A percentile compares a stretch with the other conserved stretches of the same genome.
phyloP scores from a whole-genome alignment of 306 rosid genomes.

The Albizia julibrissin region DNA sequence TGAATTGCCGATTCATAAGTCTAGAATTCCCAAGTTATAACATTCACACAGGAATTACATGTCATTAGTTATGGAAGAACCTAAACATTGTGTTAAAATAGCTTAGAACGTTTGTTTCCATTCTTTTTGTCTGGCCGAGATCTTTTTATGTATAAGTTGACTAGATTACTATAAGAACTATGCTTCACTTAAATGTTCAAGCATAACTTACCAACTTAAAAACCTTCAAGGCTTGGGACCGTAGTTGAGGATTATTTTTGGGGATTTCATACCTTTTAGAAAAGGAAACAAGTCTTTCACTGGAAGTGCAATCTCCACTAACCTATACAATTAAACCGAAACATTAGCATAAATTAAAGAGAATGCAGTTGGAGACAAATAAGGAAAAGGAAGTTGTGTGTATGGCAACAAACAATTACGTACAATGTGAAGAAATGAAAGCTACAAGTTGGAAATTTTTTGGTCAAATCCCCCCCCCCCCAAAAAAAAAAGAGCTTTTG shows the following conservation, averaged over 20 bases:
- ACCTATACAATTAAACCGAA: neutral
- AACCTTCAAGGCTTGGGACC: neutral
- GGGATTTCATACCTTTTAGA: neutral
- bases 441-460: neutral
- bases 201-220: neutral
- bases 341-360: neutral
- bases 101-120: neutral
- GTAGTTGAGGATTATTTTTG: neutral
- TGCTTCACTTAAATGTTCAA: neutral
- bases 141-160: no score
- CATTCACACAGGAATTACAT: no score
- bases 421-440: neutral
- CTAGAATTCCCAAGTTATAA: neutral
- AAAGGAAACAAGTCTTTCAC: neutral
- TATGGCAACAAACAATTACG: no score
- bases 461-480: neutral
- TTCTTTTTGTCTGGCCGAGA: no score
- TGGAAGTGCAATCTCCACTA: neutral
- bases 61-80: neutral
- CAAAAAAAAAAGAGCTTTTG: neutral
- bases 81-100: neutral
- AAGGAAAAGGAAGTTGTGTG: neutral
- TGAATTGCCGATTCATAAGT: neutral
- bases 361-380: neutral
- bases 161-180: no score